Evolutionary conservation across 495 filamentous ascomycete species (phyloP), one percentile per base, ranked within the genome.

Genomic region (Zalerion maritima): DNA sequence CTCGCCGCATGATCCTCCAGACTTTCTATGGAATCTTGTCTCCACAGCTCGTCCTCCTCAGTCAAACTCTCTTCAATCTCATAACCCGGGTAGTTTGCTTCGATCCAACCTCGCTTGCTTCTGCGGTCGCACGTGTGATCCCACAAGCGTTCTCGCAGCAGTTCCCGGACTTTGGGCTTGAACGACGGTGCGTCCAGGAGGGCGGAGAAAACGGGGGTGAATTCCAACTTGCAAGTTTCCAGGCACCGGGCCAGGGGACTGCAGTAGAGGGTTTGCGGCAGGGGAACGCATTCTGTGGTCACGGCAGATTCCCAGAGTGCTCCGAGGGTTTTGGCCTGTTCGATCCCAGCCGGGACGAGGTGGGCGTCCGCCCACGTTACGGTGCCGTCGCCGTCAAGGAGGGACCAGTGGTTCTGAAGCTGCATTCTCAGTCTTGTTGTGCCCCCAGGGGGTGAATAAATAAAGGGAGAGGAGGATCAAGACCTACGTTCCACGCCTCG

Each of bases 111-210:
- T 28, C 64, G 66, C 15, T 37, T 60, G 29, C 62, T 60, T 1
- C 83, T 65, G 9, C 73, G 68, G 46, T 92, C 81, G 48, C 82
- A 92, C 5, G 82, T 87, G 45, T 89, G 82, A 25, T 74, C 59
- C 24, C 71, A 70, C 32, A 85, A 69, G 1, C 63, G 58, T 41
- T 92, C 83, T 24, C 83, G 68, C 34, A 87, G 54, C 13, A 69
- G 48, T 43, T 87, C 79, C 43, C 77, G 80, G 42, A 89, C 57
- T 2, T 58, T 54, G 0, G 79, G 78, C 0, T 50, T 52, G 50
- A 78, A 81, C 4, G 69, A 47, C 11, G 43, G 42, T 8, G 37
- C 29, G 5, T 35, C 30, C 0, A 69, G 70, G 0, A 71, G 45
- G 5, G 44, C 27, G 11, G 28, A 13, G 5, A 24, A 14, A 2